phyloP scores from a whole-genome alignment of 129 eudicot species.

The Logfia minima region DNA sequence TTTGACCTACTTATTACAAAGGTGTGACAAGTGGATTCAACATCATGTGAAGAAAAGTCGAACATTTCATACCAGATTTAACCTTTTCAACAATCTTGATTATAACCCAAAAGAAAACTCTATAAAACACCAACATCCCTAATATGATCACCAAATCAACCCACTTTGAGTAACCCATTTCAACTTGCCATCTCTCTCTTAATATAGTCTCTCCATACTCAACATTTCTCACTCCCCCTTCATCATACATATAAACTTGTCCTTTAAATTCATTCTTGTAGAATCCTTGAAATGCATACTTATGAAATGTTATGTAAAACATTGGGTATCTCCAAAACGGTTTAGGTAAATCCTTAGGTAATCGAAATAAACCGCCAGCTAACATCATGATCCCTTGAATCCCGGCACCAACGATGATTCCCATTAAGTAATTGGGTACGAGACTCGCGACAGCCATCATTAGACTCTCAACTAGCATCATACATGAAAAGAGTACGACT shows the following conservation, averaged over 20 bases:
- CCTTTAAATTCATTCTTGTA: conserved; percentile 51
- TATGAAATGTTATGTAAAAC: conserved; percentile 41
- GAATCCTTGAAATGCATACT: conserved; percentile 45
- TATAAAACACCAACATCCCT: conserved; percentile 44
- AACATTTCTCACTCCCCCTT: neutral
- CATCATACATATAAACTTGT: neutral
- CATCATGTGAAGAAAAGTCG: neutral
- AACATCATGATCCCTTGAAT: conserved; percentile 55
- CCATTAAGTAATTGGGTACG: conserved; percentile 57
- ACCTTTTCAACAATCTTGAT: conserved; percentile 33
- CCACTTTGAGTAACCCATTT: conserved; percentile 56
- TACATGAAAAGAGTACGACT: conserved; percentile 32
- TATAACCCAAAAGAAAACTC: conserved; percentile 38
- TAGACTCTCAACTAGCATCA: conserved; percentile 53
- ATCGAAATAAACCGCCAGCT: conserved; percentile 38
- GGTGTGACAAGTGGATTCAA: neutral
- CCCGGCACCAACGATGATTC: conserved; percentile 49
- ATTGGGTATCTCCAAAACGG: conserved; percentile 44
- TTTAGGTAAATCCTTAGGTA: conserved; percentile 37
- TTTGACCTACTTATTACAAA: neutral
- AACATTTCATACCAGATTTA: conserved; percentile 22
- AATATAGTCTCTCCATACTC: conserved; percentile 33
- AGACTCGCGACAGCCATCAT: conserved; percentile 61
- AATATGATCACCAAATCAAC: conserved; percentile 40
- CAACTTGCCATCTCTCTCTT: conserved; percentile 39